Base-by-base conservation (phyloP, 2,329 filamentous ascomycete genomes). In the Aspergillus uvarum region DNA sequence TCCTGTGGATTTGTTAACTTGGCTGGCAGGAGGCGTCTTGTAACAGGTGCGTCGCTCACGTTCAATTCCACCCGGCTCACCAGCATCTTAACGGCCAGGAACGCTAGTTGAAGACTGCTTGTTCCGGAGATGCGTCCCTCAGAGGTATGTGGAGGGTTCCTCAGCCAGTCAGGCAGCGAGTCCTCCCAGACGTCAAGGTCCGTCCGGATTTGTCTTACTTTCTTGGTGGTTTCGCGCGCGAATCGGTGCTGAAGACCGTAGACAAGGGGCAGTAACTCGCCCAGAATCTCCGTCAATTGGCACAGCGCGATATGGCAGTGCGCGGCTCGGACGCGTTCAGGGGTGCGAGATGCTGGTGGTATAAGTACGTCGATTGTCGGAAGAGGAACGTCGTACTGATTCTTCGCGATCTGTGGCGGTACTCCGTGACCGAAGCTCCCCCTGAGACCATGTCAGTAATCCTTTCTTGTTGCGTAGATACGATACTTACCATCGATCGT, bases 381-480 rank as follows among this genome's bases (percentile, higher is more conserved):
- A 47, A 83, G 67, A 16, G 83, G 82, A 14, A 85, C 83, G 62
- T 86, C 82, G 63, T 84, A 84, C 65, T 84, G 82, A 24, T 79
- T 78, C 59, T 80, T 80, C 3, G 77, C 74, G 11, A 85, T 81
- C 53, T 83, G 80, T 3, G 83, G 81, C 21, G 83, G 83, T 2
- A 82, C 80, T 4, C 83, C 83, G 65, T 85, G 83, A 4, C 81
- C 82, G 56, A 84, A 80, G 64, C 82, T 84, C 56, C 82, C 79
- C 82, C 78, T 79, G 53, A 35, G 38, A 24, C 44, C 60, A n/a
- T 52, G 55, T 32, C 47, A 54, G 56, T 74, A 53, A 73, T 63
- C 47, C 19, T 52, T 21, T 31, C n/a, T 16, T 35, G 58, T 11
- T 26, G 5, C 11, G 14, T 5, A 19, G 5, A 16, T 6, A 56